Conservation (phyloP, 2,329 filamentous ascomycete genomes). For the Cadophora luteo-olivacea region DNA sequence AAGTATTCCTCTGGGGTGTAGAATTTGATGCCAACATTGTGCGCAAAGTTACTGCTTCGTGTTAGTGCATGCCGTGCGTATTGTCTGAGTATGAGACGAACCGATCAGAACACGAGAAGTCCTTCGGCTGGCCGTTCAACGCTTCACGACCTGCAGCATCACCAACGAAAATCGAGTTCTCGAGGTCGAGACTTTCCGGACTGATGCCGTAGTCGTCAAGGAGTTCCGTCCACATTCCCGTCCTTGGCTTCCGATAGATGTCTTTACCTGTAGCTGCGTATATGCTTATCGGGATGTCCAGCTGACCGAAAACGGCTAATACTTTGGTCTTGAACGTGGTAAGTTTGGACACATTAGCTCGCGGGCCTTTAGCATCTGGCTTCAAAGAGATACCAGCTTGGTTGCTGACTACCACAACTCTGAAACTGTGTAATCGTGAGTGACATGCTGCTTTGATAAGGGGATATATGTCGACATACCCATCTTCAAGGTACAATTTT, state of each 20-base stretch:
- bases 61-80: slow-evolving; percentile 25
- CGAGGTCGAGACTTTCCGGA: slow-evolving; percentile 67
- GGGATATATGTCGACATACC: slow-evolving; percentile 51
- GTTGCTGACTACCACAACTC: slow-evolving; percentile 83
- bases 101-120: slow-evolving; percentile 70
- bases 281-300: slow-evolving; percentile 78
- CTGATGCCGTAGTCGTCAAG: slow-evolving; percentile 55
- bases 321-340: slow-evolving; percentile 85
- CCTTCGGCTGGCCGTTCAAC: slow-evolving; percentile 54
- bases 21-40: slow-evolving; percentile 82
- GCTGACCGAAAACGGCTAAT: slow-evolving; percentile 68
- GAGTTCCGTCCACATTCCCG: slow-evolving; percentile 85
- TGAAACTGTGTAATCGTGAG: slow-evolving; percentile 59
- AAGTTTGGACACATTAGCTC: slow-evolving; percentile 70
- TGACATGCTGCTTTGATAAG: slow-evolving; percentile 4
- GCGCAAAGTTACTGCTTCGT: slow-evolving; percentile 73
- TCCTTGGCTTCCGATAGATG: slow-evolving; percentile 83
- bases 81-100: slow-evolving; percentile 21
- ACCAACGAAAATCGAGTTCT: slow-evolving; percentile 82
- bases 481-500: slow-evolving; percentile 70
- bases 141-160: slow-evolving; percentile 75
- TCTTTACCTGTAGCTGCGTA: slow-evolving; percentile 90
- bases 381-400: slow-evolving; percentile 83
- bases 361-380: slow-evolving; percentile 72
- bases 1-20: slow-evolving; percentile 94